phyloP scores from a whole-genome alignment of 1,284 basidiomycete genomes.

The Ustilago bromivora region DNA sequence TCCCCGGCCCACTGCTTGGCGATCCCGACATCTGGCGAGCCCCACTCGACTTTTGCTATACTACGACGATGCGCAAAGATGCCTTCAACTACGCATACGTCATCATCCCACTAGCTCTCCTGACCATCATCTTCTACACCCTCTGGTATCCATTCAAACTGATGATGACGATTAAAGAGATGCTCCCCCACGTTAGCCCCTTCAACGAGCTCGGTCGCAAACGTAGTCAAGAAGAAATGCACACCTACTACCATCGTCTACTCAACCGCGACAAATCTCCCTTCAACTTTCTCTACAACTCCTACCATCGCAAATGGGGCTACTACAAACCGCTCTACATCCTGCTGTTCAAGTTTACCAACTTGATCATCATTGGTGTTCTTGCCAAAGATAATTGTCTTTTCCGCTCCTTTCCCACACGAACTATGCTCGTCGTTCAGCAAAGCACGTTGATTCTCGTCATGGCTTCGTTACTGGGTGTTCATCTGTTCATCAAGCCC shows the following conservation, averaged over 20 bases:
- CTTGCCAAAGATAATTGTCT: constrained; percentile 79
- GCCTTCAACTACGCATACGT: constrained; percentile 80
- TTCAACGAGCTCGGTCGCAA: constrained; percentile 79
- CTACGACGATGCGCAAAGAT: constrained; percentile 76
- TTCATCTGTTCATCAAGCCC: constrained; percentile 73
- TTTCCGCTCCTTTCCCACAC: constrained; percentile 75
- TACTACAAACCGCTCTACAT: constrained; percentile 68
- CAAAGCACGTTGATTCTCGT: constrained; percentile 77
- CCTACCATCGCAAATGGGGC: constrained; percentile 71
- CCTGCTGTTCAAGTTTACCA: constrained; percentile 76
- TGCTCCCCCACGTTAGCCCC: constrained; percentile 77
- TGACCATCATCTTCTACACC: constrained; percentile 76
- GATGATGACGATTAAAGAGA: constrained; percentile 73
- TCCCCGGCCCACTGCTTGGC: constrained; percentile 72
- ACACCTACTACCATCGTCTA: constrained; percentile 80
- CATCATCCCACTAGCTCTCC: constrained; percentile 75
- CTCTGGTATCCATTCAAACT: constrained; percentile 80
- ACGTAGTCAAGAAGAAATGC: constrained; percentile 74
- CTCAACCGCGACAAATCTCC: constrained; percentile 78
- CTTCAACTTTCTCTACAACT: constrained; percentile 78
- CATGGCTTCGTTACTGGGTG: constrained; percentile 75
- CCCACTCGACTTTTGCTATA: constrained; percentile 81
- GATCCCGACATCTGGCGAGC: constrained; percentile 73
- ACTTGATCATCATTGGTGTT: constrained; percentile 77
- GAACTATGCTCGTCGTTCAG: constrained; percentile 75